Evolutionary conservation across 192 early-diverging fungal genomes (phyloP).

Genomic region (Thoreauomyces humboldtii): DNA sequence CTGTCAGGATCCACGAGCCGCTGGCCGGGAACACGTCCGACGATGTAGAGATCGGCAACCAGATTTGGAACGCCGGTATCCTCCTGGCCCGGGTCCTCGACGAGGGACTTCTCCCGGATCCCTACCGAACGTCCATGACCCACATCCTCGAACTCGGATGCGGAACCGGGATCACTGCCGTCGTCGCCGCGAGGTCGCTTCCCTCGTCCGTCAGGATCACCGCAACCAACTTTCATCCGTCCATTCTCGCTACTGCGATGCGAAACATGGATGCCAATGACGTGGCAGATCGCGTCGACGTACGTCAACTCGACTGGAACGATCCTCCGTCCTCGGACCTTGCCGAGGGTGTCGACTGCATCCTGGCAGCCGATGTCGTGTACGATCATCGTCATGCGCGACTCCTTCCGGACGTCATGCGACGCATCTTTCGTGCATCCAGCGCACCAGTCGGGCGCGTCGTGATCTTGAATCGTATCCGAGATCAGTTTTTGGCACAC

Average conservation of each 20-base stretch:
- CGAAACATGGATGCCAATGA: conserved; percentile 2
- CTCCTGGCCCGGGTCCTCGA: conserved; percentile 16
- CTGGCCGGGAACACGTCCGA: conserved; percentile 1
- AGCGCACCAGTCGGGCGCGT: background rate
- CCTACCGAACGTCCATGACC: background rate
- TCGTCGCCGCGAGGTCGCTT: conserved; percentile 14
- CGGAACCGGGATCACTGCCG: conserved; percentile 15
- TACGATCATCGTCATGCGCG: conserved; percentile 18
- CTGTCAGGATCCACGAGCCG: conserved; percentile 8
- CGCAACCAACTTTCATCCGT: conserved; percentile 20
- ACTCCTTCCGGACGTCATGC: conserved; percentile 12
- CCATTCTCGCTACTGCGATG: conserved; percentile 6
- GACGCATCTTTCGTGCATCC: background rate
- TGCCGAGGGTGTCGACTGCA: background rate
- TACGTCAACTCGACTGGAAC: conserved; percentile 16
- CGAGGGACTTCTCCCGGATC: background rate
- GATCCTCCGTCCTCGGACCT: background rate
- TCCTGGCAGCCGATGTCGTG: conserved; percentile 23
- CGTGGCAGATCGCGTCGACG: background rate
- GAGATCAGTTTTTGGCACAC: conserved; percentile 9
- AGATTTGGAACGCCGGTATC: conserved; percentile 23
- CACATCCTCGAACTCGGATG: conserved; percentile 22
- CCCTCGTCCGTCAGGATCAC: background rate
- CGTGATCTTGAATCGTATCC: conserved; percentile 16
- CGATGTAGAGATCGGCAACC: conserved; percentile 21